A percentile compares a stretch with the other conserved stretches of the same genome.
phyloP scores from a whole-genome alignment of 345 rosid genomes.

The Bruguiera sexangula region DNA sequence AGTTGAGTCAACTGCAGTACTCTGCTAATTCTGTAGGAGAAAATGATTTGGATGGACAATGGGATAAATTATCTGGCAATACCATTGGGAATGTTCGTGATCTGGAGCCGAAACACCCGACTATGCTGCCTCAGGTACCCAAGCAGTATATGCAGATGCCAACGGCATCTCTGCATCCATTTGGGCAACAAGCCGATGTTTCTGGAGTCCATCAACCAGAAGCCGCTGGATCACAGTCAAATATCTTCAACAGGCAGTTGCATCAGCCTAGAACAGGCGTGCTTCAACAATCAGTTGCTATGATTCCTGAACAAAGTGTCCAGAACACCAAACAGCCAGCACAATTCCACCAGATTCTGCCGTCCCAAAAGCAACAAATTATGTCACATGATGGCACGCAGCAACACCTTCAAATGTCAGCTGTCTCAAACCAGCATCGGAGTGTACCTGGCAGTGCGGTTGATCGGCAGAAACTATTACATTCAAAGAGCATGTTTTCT shows the following conservation, averaged over 20 bases:
- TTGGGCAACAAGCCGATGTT: conserved; percentile 10
- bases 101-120: background rate
- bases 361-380: conserved; percentile 5
- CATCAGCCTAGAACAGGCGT: background rate
- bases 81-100: background rate
- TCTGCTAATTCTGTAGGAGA: too few relatives aligned
- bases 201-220: conserved; percentile 2
- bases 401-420: conserved; percentile 9
- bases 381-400: background rate
- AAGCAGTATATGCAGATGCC: background rate
- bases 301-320: background rate
- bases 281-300: conserved; percentile 14
- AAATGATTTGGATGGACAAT: background rate
- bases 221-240: background rate
- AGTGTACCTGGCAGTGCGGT: too few relatives aligned
- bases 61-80: background rate
- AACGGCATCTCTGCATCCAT: conserved; percentile 1
- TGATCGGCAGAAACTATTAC: too few relatives aligned
- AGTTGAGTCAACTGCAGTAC: background rate
- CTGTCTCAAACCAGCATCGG: background rate
- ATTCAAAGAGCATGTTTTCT: background rate
- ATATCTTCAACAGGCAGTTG: background rate
- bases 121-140: background rate
- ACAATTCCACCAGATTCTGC: background rate
- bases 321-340: conserved; percentile 3